A percentile compares a stretch with the other conserved stretches of the same genome.
phyloP scores from a whole-genome alignment of 129 eudicot genomes.

The Solidago caesia region DNA sequence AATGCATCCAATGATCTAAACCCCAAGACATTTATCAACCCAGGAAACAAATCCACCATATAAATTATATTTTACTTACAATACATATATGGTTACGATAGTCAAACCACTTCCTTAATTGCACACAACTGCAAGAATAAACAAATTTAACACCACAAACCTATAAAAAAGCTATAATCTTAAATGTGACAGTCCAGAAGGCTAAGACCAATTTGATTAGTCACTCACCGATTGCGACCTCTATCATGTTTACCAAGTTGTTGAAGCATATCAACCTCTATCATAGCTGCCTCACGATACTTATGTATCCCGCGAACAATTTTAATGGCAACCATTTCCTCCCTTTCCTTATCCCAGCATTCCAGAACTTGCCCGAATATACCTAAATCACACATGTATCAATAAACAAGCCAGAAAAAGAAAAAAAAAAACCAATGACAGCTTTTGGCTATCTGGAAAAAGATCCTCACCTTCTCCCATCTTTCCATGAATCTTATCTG shows the following conservation, averaged over 20 bases:
- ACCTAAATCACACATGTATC: slow-evolving; percentile 41
- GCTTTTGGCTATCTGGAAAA: too few relatives aligned
- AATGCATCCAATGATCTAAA: slow-evolving; percentile 60
- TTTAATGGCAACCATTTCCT: slow-evolving; percentile 86
- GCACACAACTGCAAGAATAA: slow-evolving; percentile 98
- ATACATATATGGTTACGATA: slow-evolving; percentile 99
- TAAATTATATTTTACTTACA: slow-evolving; percentile 68
- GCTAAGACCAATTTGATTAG: not conserved
- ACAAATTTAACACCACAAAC: slow-evolving; percentile 55
- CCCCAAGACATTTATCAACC: slow-evolving; percentile 49
- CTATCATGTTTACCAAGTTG: slow-evolving; percentile 89
- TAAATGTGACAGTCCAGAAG: slow-evolving; percentile 28
- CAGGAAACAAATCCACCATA: slow-evolving; percentile 82
- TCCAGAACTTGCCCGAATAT: slow-evolving; percentile 88
- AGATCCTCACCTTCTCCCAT: slow-evolving; percentile 74
- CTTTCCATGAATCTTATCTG: slow-evolving; percentile 86
- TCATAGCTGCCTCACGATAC: slow-evolving; percentile 92
- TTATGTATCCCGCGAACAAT: slow-evolving; percentile 80
- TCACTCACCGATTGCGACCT: slow-evolving; percentile 87
- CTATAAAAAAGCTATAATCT: slow-evolving; percentile 44
- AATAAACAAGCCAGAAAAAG: not conserved
- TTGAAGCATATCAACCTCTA: slow-evolving; percentile 77
- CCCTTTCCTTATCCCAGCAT: slow-evolving; percentile 84
- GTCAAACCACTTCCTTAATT: slow-evolving; percentile 99
- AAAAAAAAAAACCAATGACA: too few relatives aligned